These are phyloP conservation scores for Dactylonectria macrodidyma DNA, from an alignment of 2,329 filamentous ascomycete species.

Conservation along the genomic window DNA sequence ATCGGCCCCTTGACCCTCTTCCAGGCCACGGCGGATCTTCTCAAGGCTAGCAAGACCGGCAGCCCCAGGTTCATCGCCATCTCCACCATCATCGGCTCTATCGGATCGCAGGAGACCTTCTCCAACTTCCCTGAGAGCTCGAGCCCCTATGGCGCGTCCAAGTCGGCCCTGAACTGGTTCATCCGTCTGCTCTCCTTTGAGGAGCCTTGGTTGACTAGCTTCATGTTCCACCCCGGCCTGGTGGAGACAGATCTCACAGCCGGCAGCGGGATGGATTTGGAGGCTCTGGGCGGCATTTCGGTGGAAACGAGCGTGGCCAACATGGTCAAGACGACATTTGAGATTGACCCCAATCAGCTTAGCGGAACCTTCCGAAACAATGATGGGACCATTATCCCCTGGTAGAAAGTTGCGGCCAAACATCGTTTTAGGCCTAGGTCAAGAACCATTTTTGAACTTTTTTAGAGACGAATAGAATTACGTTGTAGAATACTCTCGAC, in stretches of 20 bases:
- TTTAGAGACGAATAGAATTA: background rate
- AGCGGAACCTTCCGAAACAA: slow-evolving; percentile 21
- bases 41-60: slow-evolving; percentile 17
- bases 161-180: slow-evolving; percentile 40
- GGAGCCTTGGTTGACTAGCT: slow-evolving; percentile 43
- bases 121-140: slow-evolving; percentile 1
- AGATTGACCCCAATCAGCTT: slow-evolving; percentile 10
- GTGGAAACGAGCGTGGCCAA: slow-evolving; percentile 12
- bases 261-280: background rate
- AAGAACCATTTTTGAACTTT: background rate
- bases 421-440: background rate
- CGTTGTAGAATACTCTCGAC: background rate
- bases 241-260: slow-evolving; percentile 18
- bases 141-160: slow-evolving; percentile 37
- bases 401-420: background rate
- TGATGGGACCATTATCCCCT: slow-evolving; percentile 42
- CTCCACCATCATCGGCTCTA: slow-evolving; percentile 21
- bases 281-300: slow-evolving; percentile 3
- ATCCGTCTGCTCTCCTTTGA: slow-evolving; percentile 40
- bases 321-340: slow-evolving; percentile 12
- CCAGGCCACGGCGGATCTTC: slow-evolving; percentile 21
- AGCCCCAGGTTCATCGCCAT: slow-evolving; percentile 18
- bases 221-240: slow-evolving; percentile 35
- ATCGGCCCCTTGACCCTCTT: slow-evolving; percentile 17
- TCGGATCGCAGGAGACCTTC: slow-evolving; percentile 12